Conservation (phyloP, 495 filamentous ascomycete genomes). For the Penicillium verhagenii region DNA sequence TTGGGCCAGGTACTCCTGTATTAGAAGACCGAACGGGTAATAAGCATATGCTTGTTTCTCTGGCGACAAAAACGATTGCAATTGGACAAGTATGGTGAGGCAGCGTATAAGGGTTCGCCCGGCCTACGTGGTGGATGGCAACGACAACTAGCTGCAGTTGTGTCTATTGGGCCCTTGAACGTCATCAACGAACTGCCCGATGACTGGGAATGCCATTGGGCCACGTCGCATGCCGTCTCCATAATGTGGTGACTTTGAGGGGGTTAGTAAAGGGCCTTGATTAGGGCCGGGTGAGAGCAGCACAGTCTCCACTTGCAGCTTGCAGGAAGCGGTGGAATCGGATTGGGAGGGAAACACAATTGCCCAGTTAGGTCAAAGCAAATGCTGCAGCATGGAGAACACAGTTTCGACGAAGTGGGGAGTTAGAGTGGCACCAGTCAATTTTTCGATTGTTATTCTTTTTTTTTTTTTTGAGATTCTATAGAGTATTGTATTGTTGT, state of each 20-base stretch:
- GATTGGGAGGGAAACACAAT: conserved; percentile 19
- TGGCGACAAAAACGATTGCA: conserved; percentile 16
- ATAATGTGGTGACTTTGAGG: conserved; percentile 20
- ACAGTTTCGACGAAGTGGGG: conserved; percentile 23
- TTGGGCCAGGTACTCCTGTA: conserved; percentile 31
- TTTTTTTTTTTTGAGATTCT: neutral
- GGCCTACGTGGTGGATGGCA: conserved; percentile 30
- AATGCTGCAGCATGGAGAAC: conserved; percentile 24
- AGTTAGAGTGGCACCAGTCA: conserved; percentile 18
- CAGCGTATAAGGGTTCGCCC: conserved; percentile 43
- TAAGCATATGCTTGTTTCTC: conserved; percentile 31
- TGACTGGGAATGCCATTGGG: conserved; percentile 36
- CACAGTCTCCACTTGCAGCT: conserved; percentile 23
- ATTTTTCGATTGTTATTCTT: conserved; percentile 11
- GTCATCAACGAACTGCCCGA: conserved; percentile 41
- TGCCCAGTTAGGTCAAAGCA: conserved; percentile 26
- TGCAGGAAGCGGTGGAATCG: conserved; percentile 20
- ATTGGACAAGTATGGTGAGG: conserved; percentile 37
- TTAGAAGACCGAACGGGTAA: conserved; percentile 31
- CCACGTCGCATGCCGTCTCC: conserved; percentile 38
- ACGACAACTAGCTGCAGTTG: conserved; percentile 26
- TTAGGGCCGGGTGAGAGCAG: conserved; percentile 34
- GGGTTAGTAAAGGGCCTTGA: conserved; percentile 25
- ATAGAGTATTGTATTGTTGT: no score
- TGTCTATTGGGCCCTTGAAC: conserved; percentile 29